phyloP scores from a whole-genome alignment of 192 early-diverging fungal genomes.

The Backusella tarrabulga region DNA sequence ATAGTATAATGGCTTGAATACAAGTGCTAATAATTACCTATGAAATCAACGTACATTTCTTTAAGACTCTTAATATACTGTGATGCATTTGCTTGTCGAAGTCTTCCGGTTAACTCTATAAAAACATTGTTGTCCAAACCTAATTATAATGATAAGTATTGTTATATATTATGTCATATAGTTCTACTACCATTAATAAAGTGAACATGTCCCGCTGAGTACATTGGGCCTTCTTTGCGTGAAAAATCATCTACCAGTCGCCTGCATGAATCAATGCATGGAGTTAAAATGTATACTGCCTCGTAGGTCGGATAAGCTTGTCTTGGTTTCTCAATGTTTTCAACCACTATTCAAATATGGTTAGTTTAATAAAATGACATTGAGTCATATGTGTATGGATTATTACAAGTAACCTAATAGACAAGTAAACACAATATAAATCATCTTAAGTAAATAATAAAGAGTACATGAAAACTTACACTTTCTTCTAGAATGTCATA shows the following conservation, averaged over 20 bases:
- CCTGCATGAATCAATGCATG: slow-evolving; percentile 58
- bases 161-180: background rate
- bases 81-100: slow-evolving; percentile 49
- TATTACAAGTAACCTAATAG: slow-evolving; percentile 20
- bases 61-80: slow-evolving; percentile 63
- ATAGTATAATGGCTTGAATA: background rate
- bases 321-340: slow-evolving; percentile 56
- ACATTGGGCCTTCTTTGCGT: slow-evolving; percentile 46
- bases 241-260: slow-evolving; percentile 61
- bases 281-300: slow-evolving; percentile 61
- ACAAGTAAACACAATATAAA: background rate
- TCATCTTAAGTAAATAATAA: background rate
- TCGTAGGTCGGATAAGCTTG: slow-evolving; percentile 60
- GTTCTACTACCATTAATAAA: slow-evolving; percentile 50
- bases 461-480: slow-evolving; percentile 44
- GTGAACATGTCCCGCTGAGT: slow-evolving; percentile 60
- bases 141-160: slow-evolving; percentile 27
- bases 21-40: slow-evolving; percentile 47
- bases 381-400: background rate
- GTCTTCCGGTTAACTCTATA: slow-evolving; percentile 42
- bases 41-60: slow-evolving; percentile 82
- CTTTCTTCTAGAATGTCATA: slow-evolving; percentile 62
- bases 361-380: too few species aligned
- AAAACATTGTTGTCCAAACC: slow-evolving; percentile 64
- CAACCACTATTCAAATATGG: slow-evolving; percentile 48